These are phyloP conservation scores for Sphagnum contortum DNA, from an alignment of 225 moss, liverwort and hornwort genomes.

Conservation along the genomic window DNA sequence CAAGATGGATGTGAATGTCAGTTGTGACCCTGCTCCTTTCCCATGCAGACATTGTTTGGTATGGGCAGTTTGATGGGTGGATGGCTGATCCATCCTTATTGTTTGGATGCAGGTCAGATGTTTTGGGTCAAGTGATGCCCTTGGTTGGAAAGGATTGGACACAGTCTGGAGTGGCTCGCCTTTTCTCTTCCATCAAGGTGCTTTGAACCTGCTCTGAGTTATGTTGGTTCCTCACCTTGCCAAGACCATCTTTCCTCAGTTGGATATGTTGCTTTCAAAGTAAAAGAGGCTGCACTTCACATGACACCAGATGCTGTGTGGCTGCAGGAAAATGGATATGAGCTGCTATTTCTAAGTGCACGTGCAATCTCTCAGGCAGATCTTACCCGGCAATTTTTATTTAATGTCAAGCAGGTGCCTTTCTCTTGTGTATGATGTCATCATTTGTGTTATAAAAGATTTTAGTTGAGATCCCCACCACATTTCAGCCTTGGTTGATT, in stretches of 20 bases:
- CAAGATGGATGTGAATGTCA: no score
- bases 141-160: slow-evolving; percentile 58
- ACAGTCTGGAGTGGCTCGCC: slow-evolving; percentile 45
- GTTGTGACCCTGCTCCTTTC: no score
- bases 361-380: slow-evolving; percentile 54
- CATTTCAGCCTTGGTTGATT: no score
- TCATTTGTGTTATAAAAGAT: no score
- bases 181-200: slow-evolving; percentile 57
- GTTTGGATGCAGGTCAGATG: slow-evolving; percentile 33
- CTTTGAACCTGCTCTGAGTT: neutral
- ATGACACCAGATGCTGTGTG: neutral
- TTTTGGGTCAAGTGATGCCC: slow-evolving; percentile 50
- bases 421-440: neutral
- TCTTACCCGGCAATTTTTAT: slow-evolving; percentile 41
- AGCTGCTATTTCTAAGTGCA: slow-evolving; percentile 48
- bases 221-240: no score
- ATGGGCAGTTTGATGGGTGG: no score
- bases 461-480: no score
- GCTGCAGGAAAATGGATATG: slow-evolving; percentile 51
- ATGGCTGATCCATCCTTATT: no score
- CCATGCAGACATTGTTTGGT: no score
- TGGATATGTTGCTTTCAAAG: no score
- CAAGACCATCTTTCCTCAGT: no score
- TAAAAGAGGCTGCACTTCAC: no score
- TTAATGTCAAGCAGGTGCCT: slow-evolving; percentile 39